A percentile compares a stretch with the other conserved stretches of the same genome.
These are phyloP conservation scores for Lactarius sanguifluus DNA, from an alignment of 768 basidiomycete species.

Conservation along the genomic window DNA sequence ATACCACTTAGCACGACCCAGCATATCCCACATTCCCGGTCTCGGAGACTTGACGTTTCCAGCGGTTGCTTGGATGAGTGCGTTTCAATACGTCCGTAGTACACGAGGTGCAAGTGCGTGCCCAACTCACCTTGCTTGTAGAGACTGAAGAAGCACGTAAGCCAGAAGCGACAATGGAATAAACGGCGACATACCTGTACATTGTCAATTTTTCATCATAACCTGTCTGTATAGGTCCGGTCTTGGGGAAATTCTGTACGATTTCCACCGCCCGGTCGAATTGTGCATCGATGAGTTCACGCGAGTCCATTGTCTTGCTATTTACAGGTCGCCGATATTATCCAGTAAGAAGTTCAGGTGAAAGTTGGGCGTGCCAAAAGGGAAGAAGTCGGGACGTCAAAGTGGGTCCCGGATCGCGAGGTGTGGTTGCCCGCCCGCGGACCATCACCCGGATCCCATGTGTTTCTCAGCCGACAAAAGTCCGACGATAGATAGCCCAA, in stretches of 20 bases:
- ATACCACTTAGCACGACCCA: conserved; percentile 92
- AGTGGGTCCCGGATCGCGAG: conserved; percentile 1
- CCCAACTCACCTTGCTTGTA: conserved; percentile 81
- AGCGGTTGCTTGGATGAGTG: conserved; percentile 63
- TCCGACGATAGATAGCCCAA: neutral
- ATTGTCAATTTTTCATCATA: conserved; percentile 94
- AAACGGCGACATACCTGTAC: conserved; percentile 63
- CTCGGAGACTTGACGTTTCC: conserved; percentile 80
- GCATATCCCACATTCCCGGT: conserved; percentile 87
- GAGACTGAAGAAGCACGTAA: conserved; percentile 47
- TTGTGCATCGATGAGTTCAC: conserved; percentile 72
- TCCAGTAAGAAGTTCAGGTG: neutral
- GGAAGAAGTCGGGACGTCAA: neutral
- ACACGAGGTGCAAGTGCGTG: neutral
- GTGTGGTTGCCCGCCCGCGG: neutral
- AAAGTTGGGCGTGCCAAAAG: conserved; percentile 3
- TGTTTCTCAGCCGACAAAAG: conserved; percentile 11
- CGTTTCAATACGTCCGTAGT: conserved; percentile 1
- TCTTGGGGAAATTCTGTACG: conserved; percentile 88
- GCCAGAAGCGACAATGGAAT: neutral
- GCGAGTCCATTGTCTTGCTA: conserved; percentile 52
- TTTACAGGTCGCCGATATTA: neutral
- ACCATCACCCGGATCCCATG: neutral
- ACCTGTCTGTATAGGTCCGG: conserved; percentile 90
- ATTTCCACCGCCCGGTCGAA: conserved; percentile 95